Base-by-base conservation (phyloP, 2,329 filamentous ascomycete genomes). In the Pestalotiopsis sp. region DNA sequence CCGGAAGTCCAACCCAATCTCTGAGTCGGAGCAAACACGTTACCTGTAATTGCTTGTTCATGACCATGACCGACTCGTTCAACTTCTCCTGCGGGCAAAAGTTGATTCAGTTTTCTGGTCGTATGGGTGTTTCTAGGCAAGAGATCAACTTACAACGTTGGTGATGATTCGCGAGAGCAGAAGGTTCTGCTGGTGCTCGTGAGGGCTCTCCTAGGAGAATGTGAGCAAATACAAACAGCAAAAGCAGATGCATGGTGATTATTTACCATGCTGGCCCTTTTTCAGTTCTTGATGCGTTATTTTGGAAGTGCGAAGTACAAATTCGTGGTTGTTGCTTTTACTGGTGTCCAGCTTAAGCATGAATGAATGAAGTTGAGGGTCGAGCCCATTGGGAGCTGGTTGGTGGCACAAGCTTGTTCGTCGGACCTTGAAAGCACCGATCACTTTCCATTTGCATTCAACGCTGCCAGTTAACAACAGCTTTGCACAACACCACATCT, bases 141-240 rank as follows among this genome's bases (percentile, higher is more conserved):
- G 17, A 27, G 12, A n/a, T 13, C 65, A 63, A 85, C 93, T 78
- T 88, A 98, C 95, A 77, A 98, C 95, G 78, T 99, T 99, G 78
- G 92, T 96, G 83, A 98, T 97, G 83, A 99, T 98, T 71, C 96
- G 93, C 25, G 94, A 96, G 60, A 98, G 89, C 75, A 99, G 87
- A 66, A 97, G 86, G 77, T 92, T 97, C 86, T 99, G 95, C 85
- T 98, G 96, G 75, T 98, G 95, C 80, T 98, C 96, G 78, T 99
- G 96, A 52, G 96, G 96, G 76, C 93, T 97, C 81, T 99, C 96
- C 95, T 92, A 65, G 27, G 2, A 0, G 23, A 41, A 25, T 2
- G 13, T 38, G 0, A 31, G 9, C 23, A 65, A 0, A 25, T 17
- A n/a, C 17, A 20, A 39, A n/a, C 17, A 52, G 17, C 45, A 52